Evolutionary conservation across 352 stramenopile genomes (phyloP).

Genomic region (Globisporangium solare): DNA sequence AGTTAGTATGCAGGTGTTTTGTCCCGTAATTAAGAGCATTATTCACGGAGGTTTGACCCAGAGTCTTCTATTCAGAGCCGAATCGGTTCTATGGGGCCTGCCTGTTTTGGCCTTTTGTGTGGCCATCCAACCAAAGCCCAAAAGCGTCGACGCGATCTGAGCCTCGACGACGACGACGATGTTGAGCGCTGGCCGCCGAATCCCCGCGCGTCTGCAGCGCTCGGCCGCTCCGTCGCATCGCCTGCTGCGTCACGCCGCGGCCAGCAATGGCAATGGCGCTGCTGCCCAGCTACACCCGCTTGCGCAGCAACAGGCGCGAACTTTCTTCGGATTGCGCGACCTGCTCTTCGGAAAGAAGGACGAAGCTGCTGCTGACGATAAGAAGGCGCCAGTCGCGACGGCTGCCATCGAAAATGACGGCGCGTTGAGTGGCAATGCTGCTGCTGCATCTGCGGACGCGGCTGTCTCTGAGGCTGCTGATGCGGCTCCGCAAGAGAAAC

Average conservation of each 20-base stretch:
- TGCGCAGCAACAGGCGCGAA: conserved; percentile 27
- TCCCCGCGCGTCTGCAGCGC: conserved; percentile 13
- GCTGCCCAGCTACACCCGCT: conserved; percentile 4
- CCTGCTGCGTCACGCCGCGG: conserved; percentile 2
- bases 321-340: conserved; percentile 64
- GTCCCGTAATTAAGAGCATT: no score
- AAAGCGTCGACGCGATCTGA: not conserved
- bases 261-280: conserved; percentile 4
- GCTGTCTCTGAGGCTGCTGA: conserved; percentile 8
- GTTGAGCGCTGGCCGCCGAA: conserved; percentile 16
- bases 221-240: not conserved
- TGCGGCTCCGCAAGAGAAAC: conserved; percentile 11
- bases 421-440: conserved; percentile 1
- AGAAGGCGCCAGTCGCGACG: not conserved
- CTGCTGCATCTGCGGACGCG: not conserved
- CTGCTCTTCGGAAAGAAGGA: conserved; percentile 54
- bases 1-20: no score
- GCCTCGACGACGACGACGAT: conserved; percentile 5
- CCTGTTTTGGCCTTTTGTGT: not conserved
- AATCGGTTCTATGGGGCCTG: not conserved
- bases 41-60: not conserved
- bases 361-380: conserved; percentile 14
- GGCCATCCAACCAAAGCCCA: conserved; percentile 1
- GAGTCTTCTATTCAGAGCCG: conserved; percentile 5
- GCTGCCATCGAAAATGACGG: conserved; percentile 8